Evolutionary conservation across 257 asterid species (phyloP).

Genomic region (Prunella vulgaris): DNA sequence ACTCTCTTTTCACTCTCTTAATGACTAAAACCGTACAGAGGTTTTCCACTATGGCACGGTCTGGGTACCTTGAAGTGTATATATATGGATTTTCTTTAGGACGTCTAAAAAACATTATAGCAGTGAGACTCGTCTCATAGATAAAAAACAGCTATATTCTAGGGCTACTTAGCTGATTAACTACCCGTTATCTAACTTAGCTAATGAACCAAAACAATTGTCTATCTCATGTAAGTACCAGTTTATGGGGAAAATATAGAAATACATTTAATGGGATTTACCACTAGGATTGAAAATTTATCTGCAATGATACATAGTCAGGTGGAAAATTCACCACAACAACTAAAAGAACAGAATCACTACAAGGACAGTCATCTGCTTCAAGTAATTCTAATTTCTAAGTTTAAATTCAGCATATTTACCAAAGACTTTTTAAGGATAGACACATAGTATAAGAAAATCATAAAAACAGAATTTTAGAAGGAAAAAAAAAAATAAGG

Average conservation of each 20-base stretch:
- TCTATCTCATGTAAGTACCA: neutral
- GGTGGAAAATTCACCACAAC: neutral
- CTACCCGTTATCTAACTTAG: neutral
- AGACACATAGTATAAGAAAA: neutral
- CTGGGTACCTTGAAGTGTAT: too few species aligned
- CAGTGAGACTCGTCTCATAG: neutral
- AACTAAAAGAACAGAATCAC: neutral
- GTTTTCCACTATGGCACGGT: too few species aligned
- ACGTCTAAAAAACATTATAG: neutral
- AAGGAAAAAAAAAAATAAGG: neutral
- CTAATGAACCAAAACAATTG: conserved; percentile 9
- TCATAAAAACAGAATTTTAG: neutral
- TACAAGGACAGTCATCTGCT: neutral
- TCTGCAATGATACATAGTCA: neutral
- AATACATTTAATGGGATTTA: neutral
- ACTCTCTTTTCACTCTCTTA: too few species aligned
- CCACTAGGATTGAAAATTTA: neutral
- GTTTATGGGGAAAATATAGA: too few species aligned
- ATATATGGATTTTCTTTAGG: neutral
- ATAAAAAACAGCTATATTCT: neutral
- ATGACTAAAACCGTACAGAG: too few species aligned
- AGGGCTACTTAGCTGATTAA: neutral
- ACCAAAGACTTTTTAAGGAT: neutral
- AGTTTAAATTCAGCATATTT: neutral
- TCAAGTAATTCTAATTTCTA: conserved; percentile 10